Base-by-base conservation (phyloP, 2,329 filamentous ascomycete species). In the Penicillium sp. region DNA sequence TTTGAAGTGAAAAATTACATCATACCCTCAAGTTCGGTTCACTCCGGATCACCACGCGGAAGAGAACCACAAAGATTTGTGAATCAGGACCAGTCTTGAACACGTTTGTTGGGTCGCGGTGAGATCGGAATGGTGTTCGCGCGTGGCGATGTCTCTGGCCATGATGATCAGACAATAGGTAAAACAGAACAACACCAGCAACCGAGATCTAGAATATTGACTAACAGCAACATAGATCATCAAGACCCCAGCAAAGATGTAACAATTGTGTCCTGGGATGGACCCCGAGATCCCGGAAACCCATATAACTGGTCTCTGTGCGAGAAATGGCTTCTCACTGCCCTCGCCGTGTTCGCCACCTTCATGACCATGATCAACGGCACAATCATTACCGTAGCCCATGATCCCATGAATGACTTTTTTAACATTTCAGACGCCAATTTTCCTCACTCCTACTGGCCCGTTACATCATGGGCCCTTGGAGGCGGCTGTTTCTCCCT, bases 301-400 rank as follows among this genome's bases (percentile, higher is more conserved):
- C 75, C 75, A 13, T 73, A 71, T 64, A 75, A 76, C 61, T 77
- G 73, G 73, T 61, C 72, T 5, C 38, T 59, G 3, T 48, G 57
- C 5, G 62, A 68, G 57, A 77, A 76, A 68, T 77, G 75, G 75
- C 59, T 61, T 6, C 57, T 69, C 9, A 73, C 70, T 1, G 48
- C 55, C 0, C 58, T 74, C 15, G 66, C 63, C 3, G 58, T 67
- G 7, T 61, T 72, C 33, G 65, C 70, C 10, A 75, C 67, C 4
- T 74, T 74, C 51, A 67, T 71, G 33, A 65, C 66, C 3, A 61
- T 68, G 60, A 68, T 74, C 59, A 75, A 75, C 47, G 74, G 72
- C 3, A 76, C 74, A 4, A 75, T 76, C 41, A 70, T 76, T 61
- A 73, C 72, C 4, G 70, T 70, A 16, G 73, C 71, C 10, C 74